A percentile compares a stretch with the other conserved stretches of the same genome.
Conservation (phyloP, 2,329 filamentous ascomycete genomes). For the Biscogniauxia mediterranea region DNA sequence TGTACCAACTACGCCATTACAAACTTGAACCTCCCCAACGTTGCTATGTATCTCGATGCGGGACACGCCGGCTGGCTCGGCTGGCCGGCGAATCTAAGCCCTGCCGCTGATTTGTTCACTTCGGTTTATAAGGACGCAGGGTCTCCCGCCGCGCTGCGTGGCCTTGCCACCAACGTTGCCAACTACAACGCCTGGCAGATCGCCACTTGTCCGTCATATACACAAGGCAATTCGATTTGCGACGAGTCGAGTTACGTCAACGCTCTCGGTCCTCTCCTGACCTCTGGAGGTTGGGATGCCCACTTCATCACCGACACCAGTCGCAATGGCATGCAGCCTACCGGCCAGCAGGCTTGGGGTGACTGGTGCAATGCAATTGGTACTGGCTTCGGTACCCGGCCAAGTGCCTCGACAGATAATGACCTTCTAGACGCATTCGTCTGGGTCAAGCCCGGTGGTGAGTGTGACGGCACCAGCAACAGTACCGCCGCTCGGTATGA, state of each 20-base stretch:
- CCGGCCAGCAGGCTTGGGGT: conserved; percentile 53
- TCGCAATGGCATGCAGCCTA: conserved; percentile 46
- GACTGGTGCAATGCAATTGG: conserved; percentile 61
- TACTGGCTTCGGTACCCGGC: conserved; percentile 56
- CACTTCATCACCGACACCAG: conserved; percentile 34
- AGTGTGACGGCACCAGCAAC: conserved; percentile 44
- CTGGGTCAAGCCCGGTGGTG: conserved; percentile 60
- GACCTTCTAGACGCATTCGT: conserved; percentile 57
- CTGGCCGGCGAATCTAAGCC: conserved; percentile 52
- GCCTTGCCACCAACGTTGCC: conserved; percentile 57
- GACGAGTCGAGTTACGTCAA: conserved; percentile 57
- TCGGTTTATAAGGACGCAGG: conserved; percentile 50
- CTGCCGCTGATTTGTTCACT: conserved; percentile 47
- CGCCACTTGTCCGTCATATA: conserved; percentile 40
- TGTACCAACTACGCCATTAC: conserved; percentile 51
- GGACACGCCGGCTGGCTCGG: conserved; percentile 60
- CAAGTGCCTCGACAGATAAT: conserved; percentile 53
- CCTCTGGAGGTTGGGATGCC: conserved; percentile 42
- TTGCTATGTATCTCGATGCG: conserved; percentile 57
- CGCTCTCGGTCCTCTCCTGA: conserved; percentile 64
- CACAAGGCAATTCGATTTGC: conserved; percentile 45
- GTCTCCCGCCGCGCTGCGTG: conserved; percentile 48
- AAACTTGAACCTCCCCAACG: conserved; percentile 53
- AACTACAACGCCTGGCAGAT: conserved; percentile 55
- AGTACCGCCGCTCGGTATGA: conserved; percentile 48